phyloP scores from a whole-genome alignment of 306 rosid genomes.

The Dryas octopetala region DNA sequence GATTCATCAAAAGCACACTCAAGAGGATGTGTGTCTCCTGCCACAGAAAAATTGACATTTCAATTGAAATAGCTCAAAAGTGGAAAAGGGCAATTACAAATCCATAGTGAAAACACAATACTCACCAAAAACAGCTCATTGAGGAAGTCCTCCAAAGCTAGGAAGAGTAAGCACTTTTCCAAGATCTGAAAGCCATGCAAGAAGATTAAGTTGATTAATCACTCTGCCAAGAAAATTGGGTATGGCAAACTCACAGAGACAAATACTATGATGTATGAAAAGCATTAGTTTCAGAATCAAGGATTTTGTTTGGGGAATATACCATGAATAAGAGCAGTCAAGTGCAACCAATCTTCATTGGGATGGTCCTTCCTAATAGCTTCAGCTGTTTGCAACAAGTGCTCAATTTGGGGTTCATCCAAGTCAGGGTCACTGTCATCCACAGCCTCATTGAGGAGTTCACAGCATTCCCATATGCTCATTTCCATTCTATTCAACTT shows the following conservation, averaged over 20 bases:
- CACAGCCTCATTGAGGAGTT: slow-evolving; percentile 51
- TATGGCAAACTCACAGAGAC: too few relatives aligned
- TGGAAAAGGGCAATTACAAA: background rate
- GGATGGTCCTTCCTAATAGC: slow-evolving; percentile 56
- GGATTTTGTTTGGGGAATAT: background rate
- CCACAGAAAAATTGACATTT: slow-evolving; percentile 8
- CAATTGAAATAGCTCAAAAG: background rate
- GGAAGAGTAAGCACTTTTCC: slow-evolving; percentile 67
- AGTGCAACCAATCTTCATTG: slow-evolving; percentile 60
- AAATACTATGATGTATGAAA: too few relatives aligned
- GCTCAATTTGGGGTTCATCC: slow-evolving; percentile 69
- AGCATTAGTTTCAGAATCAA: background rate
- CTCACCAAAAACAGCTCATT: slow-evolving; percentile 77
- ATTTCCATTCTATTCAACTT: slow-evolving; percentile 50
- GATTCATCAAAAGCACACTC: slow-evolving; percentile 71
- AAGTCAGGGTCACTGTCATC: slow-evolving; percentile 69
- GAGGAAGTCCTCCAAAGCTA: slow-evolving; percentile 64
- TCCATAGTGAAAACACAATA: background rate
- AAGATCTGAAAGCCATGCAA: slow-evolving; percentile 44
- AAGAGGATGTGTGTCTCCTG: slow-evolving; percentile 71
- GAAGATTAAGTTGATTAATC: background rate
- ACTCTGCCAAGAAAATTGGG: too few relatives aligned
- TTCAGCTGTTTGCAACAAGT: slow-evolving; percentile 62
- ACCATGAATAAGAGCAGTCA: slow-evolving; percentile 77
- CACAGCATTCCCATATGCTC: slow-evolving; percentile 78